Evolutionary conservation across 2,329 filamentous ascomycete genomes (phyloP).

Genomic region (Aspergillus calidoustus): DNA sequence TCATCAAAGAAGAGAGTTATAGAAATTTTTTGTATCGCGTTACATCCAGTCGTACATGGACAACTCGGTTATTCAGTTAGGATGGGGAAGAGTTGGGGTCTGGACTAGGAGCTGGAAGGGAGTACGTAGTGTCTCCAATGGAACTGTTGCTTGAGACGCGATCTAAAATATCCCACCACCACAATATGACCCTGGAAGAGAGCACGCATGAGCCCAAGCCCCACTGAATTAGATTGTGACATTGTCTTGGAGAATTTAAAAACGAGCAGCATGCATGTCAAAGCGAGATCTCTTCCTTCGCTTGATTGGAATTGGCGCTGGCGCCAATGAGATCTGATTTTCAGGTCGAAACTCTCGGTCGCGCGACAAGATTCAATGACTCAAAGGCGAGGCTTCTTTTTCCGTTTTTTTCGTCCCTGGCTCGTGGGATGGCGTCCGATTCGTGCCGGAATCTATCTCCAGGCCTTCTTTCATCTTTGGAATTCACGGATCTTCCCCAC

Average conservation of each 20-base stretch:
- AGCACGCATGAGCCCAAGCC: neutral
- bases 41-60: neutral
- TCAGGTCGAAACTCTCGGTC: neutral
- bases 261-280: neutral
- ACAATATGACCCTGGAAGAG: neutral
- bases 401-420: slow-evolving; percentile 1
- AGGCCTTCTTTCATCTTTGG: neutral
- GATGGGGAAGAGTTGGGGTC: neutral
- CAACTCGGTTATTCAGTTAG: neutral
- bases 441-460: slow-evolving; percentile 5
- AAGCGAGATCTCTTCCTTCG: neutral
- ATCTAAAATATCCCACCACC: neutral
- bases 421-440: neutral
- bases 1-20: neutral
- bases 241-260: neutral
- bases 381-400: neutral
- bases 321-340: neutral
- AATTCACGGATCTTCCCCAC: slow-evolving; percentile 6
- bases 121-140: neutral
- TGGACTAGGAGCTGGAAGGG: neutral
- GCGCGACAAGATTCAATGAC: too few species aligned
- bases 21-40: neutral
- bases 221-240: neutral
- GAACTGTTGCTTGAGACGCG: neutral
- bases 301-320: neutral